Percentiles rank a stretch among this genome's conserved stretches.
Conservation (phyloP, 2,329 filamentous ascomycete genomes). For the Coleophoma eucalyptorum region DNA sequence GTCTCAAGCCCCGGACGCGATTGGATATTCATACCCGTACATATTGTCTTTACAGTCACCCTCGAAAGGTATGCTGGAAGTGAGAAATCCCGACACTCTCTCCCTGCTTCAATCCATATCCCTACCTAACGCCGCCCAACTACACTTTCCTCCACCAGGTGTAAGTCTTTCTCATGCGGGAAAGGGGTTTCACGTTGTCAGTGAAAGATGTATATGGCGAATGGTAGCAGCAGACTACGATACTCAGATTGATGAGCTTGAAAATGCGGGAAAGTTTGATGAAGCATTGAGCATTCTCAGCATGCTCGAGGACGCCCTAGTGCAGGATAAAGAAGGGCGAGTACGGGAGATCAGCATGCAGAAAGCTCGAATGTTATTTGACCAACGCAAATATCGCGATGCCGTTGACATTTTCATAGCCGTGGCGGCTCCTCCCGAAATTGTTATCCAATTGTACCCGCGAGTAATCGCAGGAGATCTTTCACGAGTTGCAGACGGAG, state of each 20-base stretch:
- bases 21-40: constrained; percentile 97
- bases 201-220: constrained; percentile 89
- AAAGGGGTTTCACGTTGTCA: constrained; percentile 91
- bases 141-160: constrained; percentile 90
- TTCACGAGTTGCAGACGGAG: constrained; percentile 53
- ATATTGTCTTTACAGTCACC: constrained; percentile 82
- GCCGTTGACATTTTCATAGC: constrained; percentile 84
- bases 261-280: constrained; percentile 71
- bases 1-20: constrained; percentile 79
- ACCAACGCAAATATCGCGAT: constrained; percentile 75
- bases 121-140: constrained; percentile 74
- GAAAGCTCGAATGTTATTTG: constrained; percentile 84
- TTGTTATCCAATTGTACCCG: constrained; percentile 83
- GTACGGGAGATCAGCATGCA: constrained; percentile 85
- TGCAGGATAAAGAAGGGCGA: constrained; percentile 76
- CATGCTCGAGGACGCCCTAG: constrained; percentile 88
- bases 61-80: constrained; percentile 79
- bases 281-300: constrained; percentile 86
- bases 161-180: constrained; percentile 93
- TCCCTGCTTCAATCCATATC: constrained; percentile 84
- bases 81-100: constrained; percentile 88
- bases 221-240: constrained; percentile 94
- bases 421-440: constrained; percentile 76
- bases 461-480: constrained; percentile 78
- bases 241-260: constrained; percentile 78